Base-by-base conservation (phyloP, 257 asterid species). In the Salvia miltiorrhiza region DNA sequence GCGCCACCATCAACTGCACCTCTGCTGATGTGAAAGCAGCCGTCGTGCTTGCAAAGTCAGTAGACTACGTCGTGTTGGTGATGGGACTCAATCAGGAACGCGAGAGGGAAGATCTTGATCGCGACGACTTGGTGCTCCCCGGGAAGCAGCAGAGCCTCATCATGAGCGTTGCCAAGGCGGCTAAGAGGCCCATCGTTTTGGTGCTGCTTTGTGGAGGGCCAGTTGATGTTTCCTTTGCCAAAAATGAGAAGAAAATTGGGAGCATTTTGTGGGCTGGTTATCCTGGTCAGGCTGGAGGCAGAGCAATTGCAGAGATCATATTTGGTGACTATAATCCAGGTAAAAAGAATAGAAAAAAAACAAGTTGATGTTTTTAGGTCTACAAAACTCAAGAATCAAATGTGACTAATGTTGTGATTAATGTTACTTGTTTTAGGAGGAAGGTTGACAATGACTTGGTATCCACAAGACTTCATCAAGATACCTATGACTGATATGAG, bases 311-410 rank as follows among this genome's bases (percentile, higher is more conserved):
- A 30, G 87, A 90, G 76, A 81, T 82, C 63, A 80, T 90, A 69
- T 85, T 86, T 37, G 93, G 97, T 43, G 92, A 85, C 67, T 83
- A 88, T 68, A 90, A 90, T 72, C 95, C 95, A 76, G 95, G 94
- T 89, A 64, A 35, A 2, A 35, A 35, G 6, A 7, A 8, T 0
- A 1, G 9, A 35, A 35, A 35, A 35, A 5, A 33, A 33, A 1
- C 30, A 1, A 1, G 1, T 43, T 5, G 0, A 1, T 20, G 43
- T 40, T 57, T 40, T 12, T 24, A 55, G 55, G 7, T 14, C 32
- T 40, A 9, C n/a, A 2, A 30, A 24, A 5, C 11, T 17, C 9
- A 45, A 20, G 53, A 61, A 12, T 11, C 61, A 4, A 55, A 24
- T 24, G 35, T 53, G 12, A 7, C 39, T 12, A 52, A 32, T 54